Base-by-base conservation (phyloP, 106 monocot genomes). In the Agapanthus africanus region DNA sequence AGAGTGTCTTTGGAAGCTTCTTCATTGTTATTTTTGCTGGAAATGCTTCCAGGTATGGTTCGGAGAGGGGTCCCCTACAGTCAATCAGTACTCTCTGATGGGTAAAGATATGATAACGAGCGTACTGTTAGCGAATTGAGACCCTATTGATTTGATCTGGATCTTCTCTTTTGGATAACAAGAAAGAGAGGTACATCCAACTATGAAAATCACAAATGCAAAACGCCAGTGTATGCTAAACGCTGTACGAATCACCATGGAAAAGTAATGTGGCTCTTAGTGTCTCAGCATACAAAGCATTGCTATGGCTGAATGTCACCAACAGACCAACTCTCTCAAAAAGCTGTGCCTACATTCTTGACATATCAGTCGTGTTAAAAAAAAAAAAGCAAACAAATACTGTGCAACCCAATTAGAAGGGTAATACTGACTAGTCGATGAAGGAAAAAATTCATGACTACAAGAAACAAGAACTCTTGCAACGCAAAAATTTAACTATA, bases 221-320 rank as follows among this genome's bases (percentile, higher is more conserved):
- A 27, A 56, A 30, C 13, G 56, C 28, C 7, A 56, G 28, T 9
- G 14, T 30, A 11, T 11, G 56, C 27, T 30, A 56, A 56, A 56
- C 13, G 14, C 56, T 56, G 26, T 30, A 30, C 15, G 25, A 23
- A 30, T 49, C 56, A 10, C 56, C 30, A 11, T 11, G 10, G 52
- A 25, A 56, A 30, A 56, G 56, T 27, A 30, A 0, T 28, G 9
- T 54, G 54, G 25, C 8, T 28, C 27, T 26, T 28, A 28, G 54
- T 54, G 54, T 25, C 54, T 54, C 54, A 54, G 54, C 54, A 28
- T 28, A 44, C 54, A 25, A 54, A 54, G 27, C 54, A 30, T 56
- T n/a, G n/a, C n/a, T n/a, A n/a, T n/a, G n/a, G n/a, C n/a, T n/a
- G n/a, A n/a, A n/a, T n/a, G n/a, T n/a, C n/a, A n/a, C n/a, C n/a